phyloP scores from a whole-genome alignment of 306 rosid genomes.

The Vicia sativa region DNA sequence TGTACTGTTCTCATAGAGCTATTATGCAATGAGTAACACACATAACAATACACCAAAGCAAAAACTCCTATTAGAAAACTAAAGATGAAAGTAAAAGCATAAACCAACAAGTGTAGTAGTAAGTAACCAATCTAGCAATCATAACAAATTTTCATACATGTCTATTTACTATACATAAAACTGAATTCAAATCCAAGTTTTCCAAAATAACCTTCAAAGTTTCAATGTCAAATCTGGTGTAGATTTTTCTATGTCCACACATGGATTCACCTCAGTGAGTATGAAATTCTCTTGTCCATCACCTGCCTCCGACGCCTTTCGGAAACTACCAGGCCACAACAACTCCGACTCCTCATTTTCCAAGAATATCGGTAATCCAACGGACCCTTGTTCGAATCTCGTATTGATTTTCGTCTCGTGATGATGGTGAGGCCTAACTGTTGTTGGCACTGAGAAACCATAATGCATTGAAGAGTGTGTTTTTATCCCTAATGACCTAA shows the following conservation, averaged over 20 bases:
- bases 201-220: conserved; percentile 53
- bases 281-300: conserved; percentile 53
- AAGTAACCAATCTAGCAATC: conserved; percentile 33
- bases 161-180: conserved; percentile 51
- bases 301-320: conserved; percentile 49
- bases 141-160: conserved; percentile 33
- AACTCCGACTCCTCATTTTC: conserved; percentile 71
- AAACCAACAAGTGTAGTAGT: conserved; percentile 35
- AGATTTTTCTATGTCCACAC: conserved; percentile 46
- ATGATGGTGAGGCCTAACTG: conserved; percentile 47
- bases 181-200: conserved; percentile 34
- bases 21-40: conserved; percentile 53
- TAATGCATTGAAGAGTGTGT: conserved; percentile 83
- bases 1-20: conserved; percentile 46
- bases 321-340: conserved; percentile 92
- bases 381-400: conserved; percentile 54
- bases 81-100: conserved; percentile 28
- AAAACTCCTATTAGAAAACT: conserved; percentile 32
- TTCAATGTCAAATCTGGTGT: conserved; percentile 84
- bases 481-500: conserved; percentile 75
- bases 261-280: conserved; percentile 53
- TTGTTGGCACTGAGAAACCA: conserved; percentile 45
- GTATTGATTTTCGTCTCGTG: conserved; percentile 52
- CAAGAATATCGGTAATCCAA: conserved; percentile 66
- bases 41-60: conserved; percentile 45